A percentile compares a stretch with the other conserved stretches of the same genome.
These are phyloP conservation scores for Diophrys sp. DNA, from an alignment of 73 alveolate genomes.

Conservation along the genomic window DNA sequence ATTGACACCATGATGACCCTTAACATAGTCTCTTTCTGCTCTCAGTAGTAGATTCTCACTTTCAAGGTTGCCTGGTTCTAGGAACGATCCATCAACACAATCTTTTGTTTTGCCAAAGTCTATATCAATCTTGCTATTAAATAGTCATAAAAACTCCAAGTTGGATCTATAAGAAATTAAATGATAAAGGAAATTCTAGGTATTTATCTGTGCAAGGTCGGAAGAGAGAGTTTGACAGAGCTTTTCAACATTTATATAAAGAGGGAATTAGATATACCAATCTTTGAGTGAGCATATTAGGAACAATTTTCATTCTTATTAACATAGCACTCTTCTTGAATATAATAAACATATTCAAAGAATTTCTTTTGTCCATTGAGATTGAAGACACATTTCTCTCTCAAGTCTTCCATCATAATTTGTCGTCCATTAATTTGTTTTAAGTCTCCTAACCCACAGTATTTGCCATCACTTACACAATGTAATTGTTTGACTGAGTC, in stretches of 20 bases:
- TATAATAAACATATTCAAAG: slow-evolving; percentile 69
- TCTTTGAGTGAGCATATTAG: slow-evolving; percentile 30
- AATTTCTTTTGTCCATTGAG: slow-evolving; percentile 26
- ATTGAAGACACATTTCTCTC: slow-evolving; percentile 75
- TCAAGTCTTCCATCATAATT: slow-evolving; percentile 72
- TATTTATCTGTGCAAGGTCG: no score
- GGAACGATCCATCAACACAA: slow-evolving; percentile 51
- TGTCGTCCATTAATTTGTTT: slow-evolving; percentile 60
- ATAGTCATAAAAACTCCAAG: no score
- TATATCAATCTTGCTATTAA: no score
- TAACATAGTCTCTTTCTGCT: slow-evolving; percentile 36
- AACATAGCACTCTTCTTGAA: slow-evolving; percentile 60
- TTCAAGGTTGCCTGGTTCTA: neutral
- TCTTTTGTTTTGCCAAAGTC: slow-evolving; percentile 17
- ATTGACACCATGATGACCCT: slow-evolving; percentile 19
- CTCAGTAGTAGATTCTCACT: slow-evolving; percentile 47
- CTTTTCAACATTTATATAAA: no score
- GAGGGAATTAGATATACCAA: no score
- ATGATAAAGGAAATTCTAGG: no score
- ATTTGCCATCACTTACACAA: slow-evolving; percentile 59
- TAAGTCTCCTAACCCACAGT: slow-evolving; percentile 58
- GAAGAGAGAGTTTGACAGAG: no score
- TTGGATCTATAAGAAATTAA: no score
- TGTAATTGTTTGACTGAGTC: slow-evolving; percentile 38
- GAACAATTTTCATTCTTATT: slow-evolving; percentile 56